Conservation (phyloP, 2,329 filamentous ascomycete genomes). For the Chaetomium strumarium region DNA sequence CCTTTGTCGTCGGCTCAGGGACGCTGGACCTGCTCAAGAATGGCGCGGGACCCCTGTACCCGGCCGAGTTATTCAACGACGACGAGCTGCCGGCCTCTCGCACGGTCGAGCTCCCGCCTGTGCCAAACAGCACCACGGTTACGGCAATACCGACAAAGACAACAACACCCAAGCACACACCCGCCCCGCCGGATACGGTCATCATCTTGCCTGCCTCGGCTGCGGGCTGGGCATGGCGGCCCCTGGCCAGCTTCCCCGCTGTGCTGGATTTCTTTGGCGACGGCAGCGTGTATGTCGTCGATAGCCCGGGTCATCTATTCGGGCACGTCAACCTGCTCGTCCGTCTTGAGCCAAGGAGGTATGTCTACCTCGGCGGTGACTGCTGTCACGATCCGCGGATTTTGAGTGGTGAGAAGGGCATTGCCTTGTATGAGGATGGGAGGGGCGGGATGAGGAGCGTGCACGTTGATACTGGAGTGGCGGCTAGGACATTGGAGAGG, state of each 20-base stretch:
- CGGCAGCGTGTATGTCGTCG: conserved; percentile 40
- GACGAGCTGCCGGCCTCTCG: conserved; percentile 28
- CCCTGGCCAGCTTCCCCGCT: conserved; percentile 38
- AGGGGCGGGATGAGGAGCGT: conserved; percentile 42
- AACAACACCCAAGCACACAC: conserved; percentile 21
- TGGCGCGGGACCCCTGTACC: conserved; percentile 27
- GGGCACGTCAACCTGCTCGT: conserved; percentile 47
- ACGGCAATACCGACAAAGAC: background rate
- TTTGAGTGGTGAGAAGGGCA: conserved; percentile 44
- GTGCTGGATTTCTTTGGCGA: conserved; percentile 44
- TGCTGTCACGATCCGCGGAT: conserved; percentile 48
- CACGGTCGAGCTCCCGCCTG: conserved; percentile 38
- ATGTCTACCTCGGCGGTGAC: conserved; percentile 47
- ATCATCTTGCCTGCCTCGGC: conserved; percentile 22
- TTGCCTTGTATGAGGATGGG: conserved; percentile 45
- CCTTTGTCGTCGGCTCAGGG: conserved; percentile 46
- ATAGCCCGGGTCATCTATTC: conserved; percentile 45
- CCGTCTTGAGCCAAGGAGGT: conserved; percentile 33
- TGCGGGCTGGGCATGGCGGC: conserved; percentile 33
- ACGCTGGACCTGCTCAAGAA: conserved; percentile 36
- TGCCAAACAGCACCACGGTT: conserved; percentile 8
- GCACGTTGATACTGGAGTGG: conserved; percentile 42
- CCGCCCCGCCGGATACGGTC: conserved; percentile 7
- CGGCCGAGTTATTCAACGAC: conserved; percentile 28
- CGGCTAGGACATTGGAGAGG: conserved; percentile 36